A percentile compares a stretch with the other conserved stretches of the same genome.
Evolutionary conservation across 257 asterid genomes (phyloP).

Genomic region (Petrea volubilis): DNA sequence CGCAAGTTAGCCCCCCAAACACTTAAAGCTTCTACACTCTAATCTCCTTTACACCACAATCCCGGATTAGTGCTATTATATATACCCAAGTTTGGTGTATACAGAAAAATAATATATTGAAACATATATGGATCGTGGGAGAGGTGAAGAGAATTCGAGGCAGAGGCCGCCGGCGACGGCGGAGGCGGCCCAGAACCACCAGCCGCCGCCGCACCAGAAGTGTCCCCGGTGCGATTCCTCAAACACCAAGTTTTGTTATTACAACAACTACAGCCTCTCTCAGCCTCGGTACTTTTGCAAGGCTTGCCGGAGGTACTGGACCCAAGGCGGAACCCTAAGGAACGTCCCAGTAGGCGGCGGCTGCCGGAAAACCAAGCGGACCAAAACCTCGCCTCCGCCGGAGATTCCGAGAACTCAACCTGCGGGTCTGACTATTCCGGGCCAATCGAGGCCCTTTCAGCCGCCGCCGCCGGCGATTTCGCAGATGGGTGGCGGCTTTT

Average conservation of each 20-base stretch:
- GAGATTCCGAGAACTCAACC: not conserved
- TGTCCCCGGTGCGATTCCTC: constrained; percentile 53
- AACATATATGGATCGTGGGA: constrained; percentile 34
- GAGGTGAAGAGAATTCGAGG: constrained; percentile 12
- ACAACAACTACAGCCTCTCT: constrained; percentile 49
- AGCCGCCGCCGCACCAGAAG: constrained; percentile 34
- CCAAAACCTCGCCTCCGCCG: constrained; percentile 1
- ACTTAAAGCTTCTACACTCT: constrained; percentile 27
- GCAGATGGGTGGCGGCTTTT: not conserved
- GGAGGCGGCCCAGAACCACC: constrained; percentile 9
- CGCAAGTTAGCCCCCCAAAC: constrained; percentile 9
- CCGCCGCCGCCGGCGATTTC: not conserved
- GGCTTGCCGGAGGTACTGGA: constrained; percentile 61
- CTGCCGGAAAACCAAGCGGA: constrained; percentile 36
- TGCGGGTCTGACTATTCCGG: not conserved
- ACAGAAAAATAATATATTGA: not conserved
- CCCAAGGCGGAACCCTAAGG: constrained; percentile 54
- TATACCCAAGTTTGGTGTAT: not conserved
- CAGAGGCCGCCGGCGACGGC: constrained; percentile 17
- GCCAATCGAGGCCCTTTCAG: constrained; percentile 11
- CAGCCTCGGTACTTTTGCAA: constrained; percentile 62
- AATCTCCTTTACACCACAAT: not conserved
- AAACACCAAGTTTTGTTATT: constrained; percentile 55
- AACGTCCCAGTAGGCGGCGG: constrained; percentile 58
- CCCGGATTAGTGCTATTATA: constrained; percentile 11